phyloP scores from a whole-genome alignment of 2,329 filamentous ascomycete genomes.

The Botrytis aclada region DNA sequence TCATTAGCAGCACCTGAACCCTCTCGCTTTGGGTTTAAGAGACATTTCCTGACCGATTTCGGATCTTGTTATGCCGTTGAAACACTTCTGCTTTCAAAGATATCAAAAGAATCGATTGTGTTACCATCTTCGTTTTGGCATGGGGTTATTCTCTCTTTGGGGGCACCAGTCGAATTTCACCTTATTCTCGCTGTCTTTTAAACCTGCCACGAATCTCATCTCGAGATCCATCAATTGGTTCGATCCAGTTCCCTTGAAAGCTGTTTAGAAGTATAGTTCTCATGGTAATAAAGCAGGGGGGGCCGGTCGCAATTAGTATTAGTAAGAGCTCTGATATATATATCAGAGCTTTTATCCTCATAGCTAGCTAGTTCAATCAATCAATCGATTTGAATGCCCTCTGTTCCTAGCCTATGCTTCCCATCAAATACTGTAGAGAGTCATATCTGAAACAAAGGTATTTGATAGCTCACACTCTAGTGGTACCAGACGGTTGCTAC shows the following conservation, averaged over 20 bases:
- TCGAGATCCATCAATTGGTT: background rate
- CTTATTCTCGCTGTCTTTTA: background rate
- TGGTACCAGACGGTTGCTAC: background rate
- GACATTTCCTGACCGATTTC: background rate
- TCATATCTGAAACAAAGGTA: background rate
- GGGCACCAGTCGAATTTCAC: background rate
- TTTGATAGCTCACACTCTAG: background rate
- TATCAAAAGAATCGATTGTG: background rate
- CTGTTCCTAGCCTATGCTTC: too few species aligned
- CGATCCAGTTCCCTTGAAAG: background rate
- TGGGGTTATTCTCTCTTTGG: background rate
- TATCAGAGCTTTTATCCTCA: too few species aligned
- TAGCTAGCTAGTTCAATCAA: too few species aligned
- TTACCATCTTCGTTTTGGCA: background rate
- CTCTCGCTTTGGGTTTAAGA: background rate
- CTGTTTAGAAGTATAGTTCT: background rate
- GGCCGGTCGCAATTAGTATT: too few species aligned
- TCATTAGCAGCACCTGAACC: background rate
- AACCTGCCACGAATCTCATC: background rate
- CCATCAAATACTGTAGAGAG: too few species aligned
- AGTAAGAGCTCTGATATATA: too few species aligned
- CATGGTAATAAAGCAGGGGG: too few species aligned
- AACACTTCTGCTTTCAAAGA: background rate
- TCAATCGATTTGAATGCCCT: too few species aligned
- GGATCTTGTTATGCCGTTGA: background rate